Percentiles rank a stretch among this genome's conserved stretches.
Conservation (phyloP, 2,329 filamentous ascomycete genomes). For the Grosmannia penicillata region DNA sequence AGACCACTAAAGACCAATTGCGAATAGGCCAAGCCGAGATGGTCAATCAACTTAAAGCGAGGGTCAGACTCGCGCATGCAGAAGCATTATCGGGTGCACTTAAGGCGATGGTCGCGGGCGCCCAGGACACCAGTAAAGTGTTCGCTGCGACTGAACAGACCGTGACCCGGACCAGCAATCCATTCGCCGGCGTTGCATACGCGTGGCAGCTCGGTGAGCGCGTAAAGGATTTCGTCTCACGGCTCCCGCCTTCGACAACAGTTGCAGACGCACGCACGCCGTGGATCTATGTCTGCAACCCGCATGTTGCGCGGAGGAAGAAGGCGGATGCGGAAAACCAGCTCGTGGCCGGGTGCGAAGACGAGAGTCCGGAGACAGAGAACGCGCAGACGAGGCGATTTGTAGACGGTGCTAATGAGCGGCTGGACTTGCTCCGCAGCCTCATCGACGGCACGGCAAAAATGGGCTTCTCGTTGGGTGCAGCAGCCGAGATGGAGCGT, state of each 20-base stretch:
- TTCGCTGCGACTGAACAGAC: no score
- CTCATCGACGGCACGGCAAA: slow-evolving; percentile 34
- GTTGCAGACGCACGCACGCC: slow-evolving; percentile 26
- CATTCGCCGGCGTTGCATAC: slow-evolving; percentile 35
- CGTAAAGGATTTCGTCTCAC: slow-evolving; percentile 38
- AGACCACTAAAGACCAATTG: no score
- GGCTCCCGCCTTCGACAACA: slow-evolving; percentile 54
- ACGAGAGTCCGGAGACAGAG: slow-evolving; percentile 31
- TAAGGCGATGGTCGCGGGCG: no score
- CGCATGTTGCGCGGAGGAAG: slow-evolving; percentile 27
- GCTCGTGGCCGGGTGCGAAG: slow-evolving; percentile 27
- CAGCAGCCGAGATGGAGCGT: slow-evolving; percentile 30
- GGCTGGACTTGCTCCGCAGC: slow-evolving; percentile 27
- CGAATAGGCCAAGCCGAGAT: slow-evolving; percentile 38
- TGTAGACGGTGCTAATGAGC: slow-evolving; percentile 33
- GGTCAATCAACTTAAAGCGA: slow-evolving; percentile 30
- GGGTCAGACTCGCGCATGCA: slow-evolving; percentile 32
- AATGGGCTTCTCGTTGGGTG: slow-evolving; percentile 18
- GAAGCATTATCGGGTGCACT: background rate
- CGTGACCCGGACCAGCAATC: slow-evolving; percentile 34
- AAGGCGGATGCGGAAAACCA: slow-evolving; percentile 20
- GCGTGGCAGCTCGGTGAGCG: slow-evolving; percentile 37
- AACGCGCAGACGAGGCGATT: slow-evolving; percentile 33
- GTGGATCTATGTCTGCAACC: slow-evolving; percentile 66
- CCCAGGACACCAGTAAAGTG: background rate